Evolutionary conservation across 1,284 basidiomycete genomes (phyloP).

Genomic region (Rhodotorula sp.): DNA sequence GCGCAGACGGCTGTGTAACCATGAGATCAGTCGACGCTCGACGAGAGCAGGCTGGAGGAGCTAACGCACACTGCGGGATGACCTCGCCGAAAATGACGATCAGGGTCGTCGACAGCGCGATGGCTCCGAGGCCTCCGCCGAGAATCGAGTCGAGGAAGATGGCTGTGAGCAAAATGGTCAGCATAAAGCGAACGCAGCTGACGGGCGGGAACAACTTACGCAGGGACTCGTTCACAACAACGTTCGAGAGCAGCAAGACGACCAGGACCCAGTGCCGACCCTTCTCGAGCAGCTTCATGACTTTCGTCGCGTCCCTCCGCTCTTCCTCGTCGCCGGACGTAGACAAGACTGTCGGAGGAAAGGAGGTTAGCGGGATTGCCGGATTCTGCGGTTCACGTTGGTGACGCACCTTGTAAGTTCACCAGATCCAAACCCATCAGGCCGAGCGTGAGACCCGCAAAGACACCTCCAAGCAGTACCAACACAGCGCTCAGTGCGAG

Average conservation of each 20-base stretch:
- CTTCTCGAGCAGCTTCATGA: constrained; percentile 49
- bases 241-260: constrained; percentile 50
- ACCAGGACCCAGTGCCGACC: constrained; percentile 48
- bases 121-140: constrained; percentile 33
- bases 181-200: too few species aligned
- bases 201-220: constrained; percentile 12
- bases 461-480: constrained; percentile 49
- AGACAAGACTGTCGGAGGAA: constrained; percentile 38
- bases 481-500: constrained; percentile 22
- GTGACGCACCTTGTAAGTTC: constrained; percentile 58
- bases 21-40: too few species aligned
- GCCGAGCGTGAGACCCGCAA: constrained; percentile 55
- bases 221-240: constrained; percentile 50
- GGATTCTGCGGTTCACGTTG: too few species aligned
- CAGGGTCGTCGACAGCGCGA: constrained; percentile 31
- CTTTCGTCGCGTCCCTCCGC: constrained; percentile 47
- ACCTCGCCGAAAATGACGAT: constrained; percentile 42
- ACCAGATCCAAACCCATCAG: constrained; percentile 74
- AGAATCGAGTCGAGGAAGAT: constrained; percentile 84
- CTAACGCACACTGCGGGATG: constrained; percentile 53
- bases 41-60: too few species aligned
- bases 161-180: constrained; percentile 54
- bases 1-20: constrained; percentile 61
- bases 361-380: constrained; percentile 48
- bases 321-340: constrained; percentile 48